A percentile compares a stretch with the other conserved stretches of the same genome.
phyloP scores from a whole-genome alignment of 2,329 filamentous ascomycete genomes.

The Escovopsis sp. region DNA sequence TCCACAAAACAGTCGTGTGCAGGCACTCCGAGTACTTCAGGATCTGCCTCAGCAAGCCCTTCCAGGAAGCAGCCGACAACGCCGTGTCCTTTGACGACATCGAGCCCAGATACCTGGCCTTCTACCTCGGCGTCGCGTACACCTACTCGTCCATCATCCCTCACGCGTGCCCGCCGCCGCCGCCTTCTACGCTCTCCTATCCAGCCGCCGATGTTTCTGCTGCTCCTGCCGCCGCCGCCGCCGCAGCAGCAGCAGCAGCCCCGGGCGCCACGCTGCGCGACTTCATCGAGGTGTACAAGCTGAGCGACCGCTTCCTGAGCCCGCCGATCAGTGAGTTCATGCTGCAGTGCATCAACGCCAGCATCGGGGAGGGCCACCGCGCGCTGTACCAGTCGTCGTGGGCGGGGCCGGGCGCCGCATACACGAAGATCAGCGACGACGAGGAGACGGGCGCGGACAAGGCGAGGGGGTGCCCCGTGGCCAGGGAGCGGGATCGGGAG shows the following conservation, averaged over 20 bases:
- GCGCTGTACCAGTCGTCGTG: constrained; percentile 15
- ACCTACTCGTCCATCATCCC: constrained; percentile 20
- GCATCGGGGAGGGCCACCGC: constrained; percentile 19
- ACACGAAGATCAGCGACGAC: too few species aligned
- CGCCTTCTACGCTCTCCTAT: not conserved
- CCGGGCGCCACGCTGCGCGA: constrained; percentile 18
- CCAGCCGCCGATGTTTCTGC: too few species aligned
- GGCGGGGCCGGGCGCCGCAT: too few species aligned
- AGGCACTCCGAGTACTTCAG: constrained; percentile 21
- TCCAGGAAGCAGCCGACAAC: constrained; percentile 14
- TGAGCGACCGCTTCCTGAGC: constrained; percentile 22
- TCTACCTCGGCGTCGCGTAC: constrained; percentile 22
- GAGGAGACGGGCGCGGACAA: too few species aligned
- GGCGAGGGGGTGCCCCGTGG: too few species aligned
- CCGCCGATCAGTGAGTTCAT: constrained; percentile 16
- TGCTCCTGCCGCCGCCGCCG: too few species aligned
- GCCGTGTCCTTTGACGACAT: constrained; percentile 18
- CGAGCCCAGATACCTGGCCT: constrained; percentile 18
- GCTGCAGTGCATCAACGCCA: constrained; percentile 14
- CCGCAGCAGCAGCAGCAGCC: too few species aligned
- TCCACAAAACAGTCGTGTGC: constrained; percentile 17
- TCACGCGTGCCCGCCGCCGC: constrained; percentile 11
- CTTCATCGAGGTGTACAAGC: constrained; percentile 22
- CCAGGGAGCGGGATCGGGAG: constrained; percentile 5
- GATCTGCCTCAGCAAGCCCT: constrained; percentile 14